Conservation (phyloP, 2,329 filamentous ascomycete genomes). For the Coleophoma eucalyptorum region DNA sequence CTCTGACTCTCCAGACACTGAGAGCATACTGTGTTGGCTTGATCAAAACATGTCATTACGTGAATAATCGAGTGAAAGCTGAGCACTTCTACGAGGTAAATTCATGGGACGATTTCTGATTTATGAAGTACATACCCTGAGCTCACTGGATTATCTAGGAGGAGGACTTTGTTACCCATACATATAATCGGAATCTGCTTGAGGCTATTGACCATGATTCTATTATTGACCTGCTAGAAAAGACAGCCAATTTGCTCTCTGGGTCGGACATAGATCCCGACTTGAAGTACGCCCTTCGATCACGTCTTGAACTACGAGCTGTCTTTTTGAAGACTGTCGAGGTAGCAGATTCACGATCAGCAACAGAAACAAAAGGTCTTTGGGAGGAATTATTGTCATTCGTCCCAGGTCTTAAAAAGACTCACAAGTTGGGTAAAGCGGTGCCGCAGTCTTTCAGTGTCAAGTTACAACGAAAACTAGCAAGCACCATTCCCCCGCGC, state of each 20-base stretch:
- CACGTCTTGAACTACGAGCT: constrained; percentile 64
- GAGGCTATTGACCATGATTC: constrained; percentile 51
- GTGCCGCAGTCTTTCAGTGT: constrained; percentile 81
- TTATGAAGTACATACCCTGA: constrained; percentile 1
- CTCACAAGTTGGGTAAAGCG: constrained; percentile 57
- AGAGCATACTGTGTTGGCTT: constrained; percentile 83
- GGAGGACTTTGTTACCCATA: constrained; percentile 93
- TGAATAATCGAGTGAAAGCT: constrained; percentile 72
- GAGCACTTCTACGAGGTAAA: constrained; percentile 87
- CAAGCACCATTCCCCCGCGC: constrained; percentile 88
- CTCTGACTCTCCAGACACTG: constrained; percentile 59
- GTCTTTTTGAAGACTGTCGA: constrained; percentile 52
- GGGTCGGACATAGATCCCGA: constrained; percentile 25
- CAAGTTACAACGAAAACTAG: constrained; percentile 86
- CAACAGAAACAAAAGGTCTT: constrained; percentile 32
- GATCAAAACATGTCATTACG: constrained; percentile 76
- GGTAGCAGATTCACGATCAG: constrained; percentile 46
- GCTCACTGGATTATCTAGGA: constrained; percentile 50
- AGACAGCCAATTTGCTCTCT: constrained; percentile 26
- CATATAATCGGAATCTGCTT: constrained; percentile 78
- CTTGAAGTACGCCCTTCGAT: constrained; percentile 51
- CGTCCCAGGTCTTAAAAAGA: constrained; percentile 53
- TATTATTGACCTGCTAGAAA: constrained; percentile 23
- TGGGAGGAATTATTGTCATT: constrained; percentile 34
- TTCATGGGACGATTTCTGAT: constrained; percentile 5